A percentile compares a stretch with the other conserved stretches of the same genome.
Evolutionary conservation across 305 asterid species (phyloP).

Genomic region (Solanum chacoense): DNA sequence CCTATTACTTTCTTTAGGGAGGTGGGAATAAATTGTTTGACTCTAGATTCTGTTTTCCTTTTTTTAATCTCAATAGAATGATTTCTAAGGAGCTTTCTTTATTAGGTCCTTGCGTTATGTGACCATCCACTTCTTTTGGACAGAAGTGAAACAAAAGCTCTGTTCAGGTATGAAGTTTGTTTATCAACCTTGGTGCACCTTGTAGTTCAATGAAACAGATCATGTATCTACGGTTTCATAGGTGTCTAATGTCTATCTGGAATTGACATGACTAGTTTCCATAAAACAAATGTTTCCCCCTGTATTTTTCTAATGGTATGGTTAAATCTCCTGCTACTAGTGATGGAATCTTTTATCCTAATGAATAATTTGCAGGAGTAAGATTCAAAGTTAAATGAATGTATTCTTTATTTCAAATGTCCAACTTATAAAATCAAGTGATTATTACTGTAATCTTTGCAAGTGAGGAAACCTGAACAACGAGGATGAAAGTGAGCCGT

Average conservation of each 20-base stretch:
- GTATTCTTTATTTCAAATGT: not conserved
- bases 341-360: not conserved
- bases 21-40: slow-evolving; percentile 25
- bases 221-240: not conserved
- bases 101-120: slow-evolving; percentile 88
- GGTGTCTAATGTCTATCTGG: not conserved
- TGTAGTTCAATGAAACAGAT: not conserved
- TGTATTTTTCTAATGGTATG: not conserved
- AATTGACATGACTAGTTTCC: not conserved
- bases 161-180: slow-evolving; percentile 54
- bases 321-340: not conserved
- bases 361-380: not conserved
- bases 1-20: slow-evolving; percentile 94
- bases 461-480: not conserved
- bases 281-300: not conserved
- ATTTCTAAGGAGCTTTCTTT: not conserved
- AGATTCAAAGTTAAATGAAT: not conserved
- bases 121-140: slow-evolving; percentile 88
- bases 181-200: not conserved
- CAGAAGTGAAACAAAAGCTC: slow-evolving; percentile 70
- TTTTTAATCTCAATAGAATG: not conserved
- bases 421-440: not conserved
- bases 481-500: not conserved
- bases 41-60: not conserved
- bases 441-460: not conserved